Percentiles rank a stretch among this genome's conserved stretches.
Conservation (phyloP, 73 alveolate species). For the Paramecium bursaria region DNA sequence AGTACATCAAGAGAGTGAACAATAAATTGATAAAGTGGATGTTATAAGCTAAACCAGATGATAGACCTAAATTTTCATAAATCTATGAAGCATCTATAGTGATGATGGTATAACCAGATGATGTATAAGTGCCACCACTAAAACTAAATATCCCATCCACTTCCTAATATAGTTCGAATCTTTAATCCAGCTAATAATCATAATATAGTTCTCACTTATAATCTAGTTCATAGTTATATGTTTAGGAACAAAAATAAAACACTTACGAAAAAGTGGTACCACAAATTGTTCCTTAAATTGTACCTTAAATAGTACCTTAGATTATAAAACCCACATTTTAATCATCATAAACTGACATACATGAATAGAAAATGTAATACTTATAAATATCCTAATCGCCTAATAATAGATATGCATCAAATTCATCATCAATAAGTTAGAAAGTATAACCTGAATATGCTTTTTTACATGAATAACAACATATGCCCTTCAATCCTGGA, state of each 20-base stretch:
- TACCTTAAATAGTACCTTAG: not conserved
- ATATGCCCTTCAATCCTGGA: constrained; percentile 61
- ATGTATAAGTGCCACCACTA: not conserved
- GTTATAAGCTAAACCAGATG: constrained; percentile 18
- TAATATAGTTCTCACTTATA: not conserved
- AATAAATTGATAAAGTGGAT: not conserved
- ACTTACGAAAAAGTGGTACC: not conserved
- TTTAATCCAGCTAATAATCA: not conserved
- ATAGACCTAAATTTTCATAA: constrained; percentile 7
- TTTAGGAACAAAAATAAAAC: not conserved
- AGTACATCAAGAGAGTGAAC: not conserved
- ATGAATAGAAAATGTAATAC: constrained; percentile 1
- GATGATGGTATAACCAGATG: constrained; percentile 5
- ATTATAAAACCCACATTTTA: constrained; percentile 1
- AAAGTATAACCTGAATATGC: constrained; percentile 1
- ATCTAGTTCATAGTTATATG: not conserved
- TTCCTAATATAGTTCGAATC: not conserved
- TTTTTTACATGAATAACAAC: constrained; percentile 41
- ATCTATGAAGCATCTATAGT: constrained; percentile 30
- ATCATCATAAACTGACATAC: constrained; percentile 2
- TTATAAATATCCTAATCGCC: constrained; percentile 46
- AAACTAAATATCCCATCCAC: not conserved
- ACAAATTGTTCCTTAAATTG: not conserved
- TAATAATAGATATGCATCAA: constrained; percentile 31
- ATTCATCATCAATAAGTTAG: not conserved